Conservation (phyloP, 108 stramenopile species). For the Skeletonema tropicum region DNA sequence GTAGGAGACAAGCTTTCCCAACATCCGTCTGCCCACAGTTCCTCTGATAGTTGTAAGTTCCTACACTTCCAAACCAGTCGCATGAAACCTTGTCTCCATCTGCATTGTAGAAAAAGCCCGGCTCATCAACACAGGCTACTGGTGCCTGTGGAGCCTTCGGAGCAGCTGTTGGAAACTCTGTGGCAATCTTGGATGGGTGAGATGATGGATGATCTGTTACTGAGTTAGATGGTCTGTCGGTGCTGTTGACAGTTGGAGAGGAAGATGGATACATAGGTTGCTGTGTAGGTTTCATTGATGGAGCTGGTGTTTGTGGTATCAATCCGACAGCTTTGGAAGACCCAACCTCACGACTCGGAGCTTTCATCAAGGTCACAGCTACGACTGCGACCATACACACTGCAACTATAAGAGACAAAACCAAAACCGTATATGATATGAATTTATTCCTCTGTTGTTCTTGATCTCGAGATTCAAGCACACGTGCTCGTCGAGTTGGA, state of each 20-base stretch:
- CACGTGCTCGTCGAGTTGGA: conserved; percentile 22
- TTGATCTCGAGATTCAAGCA: neutral
- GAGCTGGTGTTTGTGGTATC: neutral
- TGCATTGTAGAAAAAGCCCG: conserved; percentile 33
- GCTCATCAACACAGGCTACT: conserved; percentile 19
- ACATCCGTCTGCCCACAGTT: conserved; percentile 36
- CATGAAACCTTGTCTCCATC: conserved; percentile 27
- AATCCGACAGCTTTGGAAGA: neutral
- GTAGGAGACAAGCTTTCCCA: conserved; percentile 30
- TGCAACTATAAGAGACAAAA: conserved; percentile 16
- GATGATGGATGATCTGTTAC: neutral
- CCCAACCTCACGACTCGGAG: conserved; percentile 4
- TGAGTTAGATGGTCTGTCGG: neutral
- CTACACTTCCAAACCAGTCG: conserved; percentile 29
- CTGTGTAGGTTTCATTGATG: conserved; percentile 16
- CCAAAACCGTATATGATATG: conserved; percentile 5
- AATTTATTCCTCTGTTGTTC: neutral
- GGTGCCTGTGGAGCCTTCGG: conserved; percentile 22
- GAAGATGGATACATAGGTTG: conserved; percentile 4
- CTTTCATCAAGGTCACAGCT: conserved; percentile 11
- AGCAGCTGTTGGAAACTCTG: neutral
- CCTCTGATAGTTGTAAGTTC: conserved; percentile 10
- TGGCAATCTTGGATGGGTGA: conserved; percentile 3
- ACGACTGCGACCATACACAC: conserved; percentile 10
- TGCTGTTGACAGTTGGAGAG: conserved; percentile 7